Percentiles rank a stretch among this genome's conserved stretches.
Evolutionary conservation across 1,139 yeast species (phyloP).

Genomic region (Blastobotrys persicus): DNA sequence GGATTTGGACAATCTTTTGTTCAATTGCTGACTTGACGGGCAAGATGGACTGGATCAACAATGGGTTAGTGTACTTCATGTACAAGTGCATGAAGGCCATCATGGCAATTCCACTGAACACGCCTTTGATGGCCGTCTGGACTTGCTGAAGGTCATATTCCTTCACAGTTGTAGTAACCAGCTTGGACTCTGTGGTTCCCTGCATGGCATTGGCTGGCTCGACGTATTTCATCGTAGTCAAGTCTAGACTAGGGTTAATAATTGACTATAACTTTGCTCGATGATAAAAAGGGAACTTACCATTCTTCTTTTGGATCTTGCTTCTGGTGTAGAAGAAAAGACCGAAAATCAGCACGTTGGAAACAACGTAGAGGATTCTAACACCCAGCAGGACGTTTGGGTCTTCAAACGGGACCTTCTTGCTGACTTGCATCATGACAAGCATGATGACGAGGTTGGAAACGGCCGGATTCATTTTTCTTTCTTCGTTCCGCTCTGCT

Average conservation of each 20-base stretch:
- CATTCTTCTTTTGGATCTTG: conserved; percentile 66
- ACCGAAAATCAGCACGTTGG: conserved; percentile 64
- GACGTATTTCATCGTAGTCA: conserved; percentile 87
- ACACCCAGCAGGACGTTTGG: conserved; percentile 72
- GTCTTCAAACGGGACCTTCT: conserved; percentile 85
- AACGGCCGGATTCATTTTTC: conserved; percentile 64
- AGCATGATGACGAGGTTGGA: conserved; percentile 88
- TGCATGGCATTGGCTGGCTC: conserved; percentile 81
- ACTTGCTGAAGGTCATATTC: conserved; percentile 92
- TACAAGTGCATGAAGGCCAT: conserved; percentile 98
- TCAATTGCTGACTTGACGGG: conserved; percentile 90
- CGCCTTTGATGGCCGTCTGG: conserved; percentile 70
- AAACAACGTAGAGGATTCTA: conserved; percentile 66
- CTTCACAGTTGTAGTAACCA: conserved; percentile 84
- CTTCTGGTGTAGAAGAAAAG: conserved; percentile 64
- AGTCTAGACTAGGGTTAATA: conserved; percentile 38
- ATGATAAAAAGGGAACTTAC: neutral
- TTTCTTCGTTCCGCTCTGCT: neutral
- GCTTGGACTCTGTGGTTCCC: conserved; percentile 71
- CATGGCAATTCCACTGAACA: conserved; percentile 91
- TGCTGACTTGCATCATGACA: conserved; percentile 95
- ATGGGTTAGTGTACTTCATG: conserved; percentile 97
- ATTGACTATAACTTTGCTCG: too few species aligned
- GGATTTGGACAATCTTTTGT: conserved; percentile 88
- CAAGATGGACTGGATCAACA: conserved; percentile 89